Base-by-base conservation (phyloP, 2,329 filamentous ascomycete genomes). In the Fusarium sp. region DNA sequence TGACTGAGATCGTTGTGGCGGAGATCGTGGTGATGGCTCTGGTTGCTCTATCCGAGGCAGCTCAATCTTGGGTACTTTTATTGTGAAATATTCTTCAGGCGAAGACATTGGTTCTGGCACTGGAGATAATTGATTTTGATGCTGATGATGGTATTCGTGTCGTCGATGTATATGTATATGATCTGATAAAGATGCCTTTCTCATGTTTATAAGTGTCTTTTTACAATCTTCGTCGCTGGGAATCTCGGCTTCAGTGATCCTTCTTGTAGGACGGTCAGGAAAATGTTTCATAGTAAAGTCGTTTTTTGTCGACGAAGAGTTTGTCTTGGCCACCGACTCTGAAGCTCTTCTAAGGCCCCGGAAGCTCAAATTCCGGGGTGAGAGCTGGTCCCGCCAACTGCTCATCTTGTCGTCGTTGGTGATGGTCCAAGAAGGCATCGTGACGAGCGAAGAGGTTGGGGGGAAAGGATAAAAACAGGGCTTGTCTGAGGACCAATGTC, bases 191-290 rank as follows among this genome's bases (percentile, higher is more conserved):
- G 68, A 65, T 5, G 67, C 62, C 25, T 67, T 69, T 39, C 69
- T 63, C 58, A 73, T 59, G 14, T 50, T 58, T 23, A 67, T 55
- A 30, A 74, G 53, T 19, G 58, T 63, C 18, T 19, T 39, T 52
- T 55, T 69, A 51, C 70, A 74, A 48, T 75, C 71, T 16, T 67
- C 67, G 28, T 76, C 72, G n/a, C 34, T 68, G 19, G 74, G 69
- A 25, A 75, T 73, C 10, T 74, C 71, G 25, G 59, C 67, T 42
- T 67, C 53, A 25, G 62, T 65, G 28, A 71, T 65, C 51, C 60
- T 60, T 46, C 61, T 66, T 16, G 51, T 53, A 14, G 72, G 74
- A 6, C 72, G 65, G 45, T 75, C 74, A 9, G 74, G 74, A 34
- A 62, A 64, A 54, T 75, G 73, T 44, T 66, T 54, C 48, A 75